A percentile compares a stretch with the other conserved stretches of the same genome.
Evolutionary conservation across 352 stramenopile genomes (phyloP).

Genomic region (Globisporangium yorkense): DNA sequence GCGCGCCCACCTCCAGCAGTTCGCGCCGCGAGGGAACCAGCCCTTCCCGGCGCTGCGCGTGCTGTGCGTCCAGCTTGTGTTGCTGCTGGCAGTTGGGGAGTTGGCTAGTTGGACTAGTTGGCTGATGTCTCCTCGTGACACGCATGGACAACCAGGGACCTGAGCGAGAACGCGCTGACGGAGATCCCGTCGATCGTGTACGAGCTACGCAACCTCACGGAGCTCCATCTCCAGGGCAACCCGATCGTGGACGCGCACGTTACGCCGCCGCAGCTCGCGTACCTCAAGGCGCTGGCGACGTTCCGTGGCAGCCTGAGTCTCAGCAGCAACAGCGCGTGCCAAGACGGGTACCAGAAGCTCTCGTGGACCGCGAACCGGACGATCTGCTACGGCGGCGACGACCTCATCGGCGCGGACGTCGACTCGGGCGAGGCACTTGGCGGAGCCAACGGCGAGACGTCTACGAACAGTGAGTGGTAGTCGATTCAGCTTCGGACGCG

Average conservation of each 20-base stretch:
- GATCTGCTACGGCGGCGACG: conserved; percentile 38
- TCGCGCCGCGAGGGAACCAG: conserved; percentile 43
- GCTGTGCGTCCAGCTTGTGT: conserved; percentile 33
- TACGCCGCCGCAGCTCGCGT: conserved; percentile 42
- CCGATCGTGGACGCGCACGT: conserved; percentile 46
- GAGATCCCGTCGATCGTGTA: conserved; percentile 66
- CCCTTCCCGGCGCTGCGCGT: conserved; percentile 37
- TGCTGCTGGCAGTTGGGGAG: too few relatives aligned
- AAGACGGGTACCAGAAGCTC: conserved; percentile 35
- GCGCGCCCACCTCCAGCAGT: conserved; percentile 46
- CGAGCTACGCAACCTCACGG: conserved; percentile 48
- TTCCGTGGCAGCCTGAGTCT: conserved; percentile 43
- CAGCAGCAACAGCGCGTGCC: conserved; percentile 26
- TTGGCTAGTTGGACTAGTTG: too few relatives aligned
- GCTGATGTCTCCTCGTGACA: too few relatives aligned
- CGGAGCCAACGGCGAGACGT: conserved; percentile 16
- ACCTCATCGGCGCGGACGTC: conserved; percentile 34
- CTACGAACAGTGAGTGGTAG: conserved; percentile 12
- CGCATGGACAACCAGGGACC: conserved; percentile 27
- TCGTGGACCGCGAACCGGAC: conserved; percentile 40
- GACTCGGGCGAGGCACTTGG: conserved; percentile 10
- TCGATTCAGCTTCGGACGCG: not conserved
- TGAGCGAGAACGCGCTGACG: conserved; percentile 56
- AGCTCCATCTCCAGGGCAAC: conserved; percentile 49
- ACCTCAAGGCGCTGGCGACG: conserved; percentile 38